These are phyloP conservation scores for Saccharomycopsis javanensis DNA, from an alignment of 805 yeast species.

Conservation along the genomic window DNA sequence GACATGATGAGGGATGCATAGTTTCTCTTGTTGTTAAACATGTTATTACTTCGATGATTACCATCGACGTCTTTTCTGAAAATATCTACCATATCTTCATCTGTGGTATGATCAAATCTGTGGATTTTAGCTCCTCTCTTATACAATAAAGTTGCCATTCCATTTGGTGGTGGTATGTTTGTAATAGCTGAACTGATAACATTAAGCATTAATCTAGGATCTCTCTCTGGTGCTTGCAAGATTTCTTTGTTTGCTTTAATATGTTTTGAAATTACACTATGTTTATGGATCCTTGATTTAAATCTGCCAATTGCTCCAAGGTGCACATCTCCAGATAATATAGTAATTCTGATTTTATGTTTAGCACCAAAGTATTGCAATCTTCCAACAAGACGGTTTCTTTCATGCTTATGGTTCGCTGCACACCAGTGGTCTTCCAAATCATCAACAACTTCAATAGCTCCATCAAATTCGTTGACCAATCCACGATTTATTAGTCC, in stretches of 20 bases:
- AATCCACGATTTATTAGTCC: constrained; percentile 62
- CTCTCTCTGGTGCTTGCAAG: constrained; percentile 46
- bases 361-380: constrained; percentile 58
- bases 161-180: constrained; percentile 87
- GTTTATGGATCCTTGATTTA: constrained; percentile 42
- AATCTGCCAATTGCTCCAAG: constrained; percentile 76
- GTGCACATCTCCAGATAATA: constrained; percentile 91
- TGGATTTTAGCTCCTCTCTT: constrained; percentile 54
- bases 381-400: constrained; percentile 56
- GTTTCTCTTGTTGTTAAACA: constrained; percentile 47
- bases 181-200: constrained; percentile 84
- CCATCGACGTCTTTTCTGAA: constrained; percentile 56
- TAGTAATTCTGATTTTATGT: constrained; percentile 65
- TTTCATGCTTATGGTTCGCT: constrained; percentile 71
- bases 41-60: constrained; percentile 34
- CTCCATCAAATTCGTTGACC: constrained; percentile 87
- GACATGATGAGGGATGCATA: constrained; percentile 30
- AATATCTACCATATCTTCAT: constrained; percentile 73
- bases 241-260: constrained; percentile 33
- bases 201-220: constrained; percentile 71
- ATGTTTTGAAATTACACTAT: constrained; percentile 30
- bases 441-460: constrained; percentile 85
- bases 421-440: constrained; percentile 97
- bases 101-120: constrained; percentile 51
- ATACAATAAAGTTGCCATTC: constrained; percentile 67